Base-by-base conservation (phyloP, 805 yeast species). In the Zygoascus flipseniorum region DNA sequence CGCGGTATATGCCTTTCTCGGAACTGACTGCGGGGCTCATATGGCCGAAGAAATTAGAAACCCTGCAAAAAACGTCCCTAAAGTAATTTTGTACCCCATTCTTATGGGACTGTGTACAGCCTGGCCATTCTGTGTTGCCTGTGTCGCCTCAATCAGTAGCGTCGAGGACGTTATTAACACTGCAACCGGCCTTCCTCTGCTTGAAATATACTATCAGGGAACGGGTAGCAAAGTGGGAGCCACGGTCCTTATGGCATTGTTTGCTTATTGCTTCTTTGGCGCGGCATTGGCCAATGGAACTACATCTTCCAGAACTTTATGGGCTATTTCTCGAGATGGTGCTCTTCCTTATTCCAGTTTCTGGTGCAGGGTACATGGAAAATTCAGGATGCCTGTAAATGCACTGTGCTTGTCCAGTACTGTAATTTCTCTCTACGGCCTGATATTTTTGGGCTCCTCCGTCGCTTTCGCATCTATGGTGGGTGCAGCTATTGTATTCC, bases 271-370 rank as follows among this genome's bases (percentile, higher is more conserved):
- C 84, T 83, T 16, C 62, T 77, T 53, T 81, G 82, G 49, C 79
- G 85, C 66, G 77, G 76, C 58, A 76, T 81, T 60, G 76, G 83
- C 8, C 76, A 23, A 26, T 19, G 31, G 31, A n/a, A 80, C 58
- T 81, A 87, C 10, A 82, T 86, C 85, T 83, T 80, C 85, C 23
- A 73, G 89, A 59, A 71, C 81, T 49, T 72, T 82, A 56, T 84
- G 86, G 85, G 80, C 86, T 8, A 80, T 83, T 60, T 74, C 86
- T 3, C 73, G 86, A 67, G 87, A 83, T 62, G 75, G 80, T 47
- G 86, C 85, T 39, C 68, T 80, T 54, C 81, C 82, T 41, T 79
- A 75, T 39, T 79, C 84, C 8, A 70, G 67, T 43, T 73, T 72
- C 57, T 76, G 81, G 77, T 64, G 81, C 5, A 60, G 67, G 53